Evolutionary conservation across 192 early-diverging fungal species (phyloP).

Genomic region (Pecoramyces ruminantium): DNA sequence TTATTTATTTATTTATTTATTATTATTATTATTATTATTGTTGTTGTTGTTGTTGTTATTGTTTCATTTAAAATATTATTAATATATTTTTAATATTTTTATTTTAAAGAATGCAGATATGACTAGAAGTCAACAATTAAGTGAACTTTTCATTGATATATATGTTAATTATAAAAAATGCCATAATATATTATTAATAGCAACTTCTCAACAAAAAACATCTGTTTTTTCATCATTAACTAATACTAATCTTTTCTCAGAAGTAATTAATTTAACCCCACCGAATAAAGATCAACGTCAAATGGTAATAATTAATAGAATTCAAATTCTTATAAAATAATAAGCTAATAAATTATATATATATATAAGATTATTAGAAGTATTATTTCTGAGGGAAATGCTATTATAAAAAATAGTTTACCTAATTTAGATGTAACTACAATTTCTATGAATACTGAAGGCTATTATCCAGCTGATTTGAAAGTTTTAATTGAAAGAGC

Average conservation of each 20-base stretch:
- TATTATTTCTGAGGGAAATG: constrained; percentile 35
- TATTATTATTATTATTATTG: too few relatives aligned
- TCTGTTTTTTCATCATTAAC: constrained; percentile 39
- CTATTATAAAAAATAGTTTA: constrained; percentile 20
- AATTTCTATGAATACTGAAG: constrained; percentile 67
- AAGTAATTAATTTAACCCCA: constrained; percentile 37
- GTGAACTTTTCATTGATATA: constrained; percentile 44
- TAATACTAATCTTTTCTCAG: constrained; percentile 41
- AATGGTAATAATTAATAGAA: constrained; percentile 17
- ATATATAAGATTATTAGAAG: constrained; percentile 64
- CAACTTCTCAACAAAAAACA: constrained; percentile 44
- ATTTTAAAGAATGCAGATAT: constrained; percentile 45
- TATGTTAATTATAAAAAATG: constrained; percentile 24
- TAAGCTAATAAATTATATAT: too few relatives aligned
- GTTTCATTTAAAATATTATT: too few relatives aligned
- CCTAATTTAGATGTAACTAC: constrained; percentile 48
- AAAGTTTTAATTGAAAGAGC: constrained; percentile 59
- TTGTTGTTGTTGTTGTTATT: too few relatives aligned
- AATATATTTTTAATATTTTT: too few relatives aligned
- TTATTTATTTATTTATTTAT: too few relatives aligned
- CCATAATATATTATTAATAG: constrained; percentile 26
- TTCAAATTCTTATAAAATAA: too few relatives aligned
- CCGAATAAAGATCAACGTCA: constrained; percentile 46
- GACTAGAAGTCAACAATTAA: constrained; percentile 37
- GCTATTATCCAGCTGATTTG: constrained; percentile 69